Evolutionary conservation across 2,329 filamentous ascomycete species (phyloP), one percentile per base, ranked within the genome.

Genomic region (Pochonia chlamydosporia): DNA sequence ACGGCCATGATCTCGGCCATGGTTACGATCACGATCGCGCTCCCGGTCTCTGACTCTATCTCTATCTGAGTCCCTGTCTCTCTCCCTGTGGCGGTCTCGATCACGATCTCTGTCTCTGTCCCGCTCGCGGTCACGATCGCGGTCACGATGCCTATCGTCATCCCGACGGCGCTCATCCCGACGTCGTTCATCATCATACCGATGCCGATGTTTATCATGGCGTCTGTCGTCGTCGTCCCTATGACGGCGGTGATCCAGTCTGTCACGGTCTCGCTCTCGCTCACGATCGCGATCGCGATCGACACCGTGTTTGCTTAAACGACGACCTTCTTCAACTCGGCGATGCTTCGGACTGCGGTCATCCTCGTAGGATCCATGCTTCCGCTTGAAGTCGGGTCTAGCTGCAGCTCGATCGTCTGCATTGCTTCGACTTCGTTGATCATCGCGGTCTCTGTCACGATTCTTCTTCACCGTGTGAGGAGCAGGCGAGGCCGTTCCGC

Each of bases 401-500:
- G 74, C 73, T 4, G 72, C 71, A 25, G 70, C 70, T 31, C 73
- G 69, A 16, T 81, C 78, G 11, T 77, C 75, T 13, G 67, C 64
- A 49, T 74, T 70, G 56, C 70, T 76, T 40, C 74, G 72, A 23
- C 74, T 71, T 30, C 76, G 74, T 44, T 73, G 69, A 43, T 76
- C 72, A 25, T 79, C 74, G 35, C 73, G 67, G 30, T 77, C 73
- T 37, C 70, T 65, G 18, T 77, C 72, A 35, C 74, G 69, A 52
- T 71, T 67, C 49, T 74, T 73, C 57, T 68, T 69, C 13, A 54
- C 46, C 11, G 51, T 48, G 30, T 72, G 71, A 3, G 86, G 84
- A 20, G 76, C 84, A 7, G 87, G 87, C 16, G 87, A 90, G n/a
- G 82, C 84, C 18, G 84, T 85, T 31, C 80, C 74, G 45, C 84